Evolutionary conservation across 1,284 basidiomycete species (phyloP).

Genomic region (Ceratobasidium sp.): DNA sequence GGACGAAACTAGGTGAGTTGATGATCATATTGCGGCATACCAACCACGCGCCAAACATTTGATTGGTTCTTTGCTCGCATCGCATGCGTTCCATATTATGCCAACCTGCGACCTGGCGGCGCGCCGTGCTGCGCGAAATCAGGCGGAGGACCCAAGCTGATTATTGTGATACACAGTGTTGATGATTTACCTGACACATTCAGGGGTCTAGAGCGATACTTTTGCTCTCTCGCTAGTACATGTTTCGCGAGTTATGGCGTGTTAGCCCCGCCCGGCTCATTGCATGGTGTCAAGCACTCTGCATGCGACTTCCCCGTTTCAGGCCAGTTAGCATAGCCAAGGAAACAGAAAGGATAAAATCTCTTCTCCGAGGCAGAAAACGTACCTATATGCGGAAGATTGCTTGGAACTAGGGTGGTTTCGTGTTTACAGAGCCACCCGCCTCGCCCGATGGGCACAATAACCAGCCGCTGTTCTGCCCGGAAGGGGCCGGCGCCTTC

Average conservation of each 20-base stretch:
- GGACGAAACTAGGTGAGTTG: neutral
- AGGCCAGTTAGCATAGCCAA: neutral
- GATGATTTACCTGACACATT: too few relatives aligned
- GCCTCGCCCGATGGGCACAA: too few relatives aligned
- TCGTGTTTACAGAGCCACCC: too few relatives aligned
- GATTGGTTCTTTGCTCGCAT: neutral
- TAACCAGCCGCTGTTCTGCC: too few relatives aligned
- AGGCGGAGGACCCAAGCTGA: neutral
- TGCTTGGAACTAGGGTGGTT: too few relatives aligned
- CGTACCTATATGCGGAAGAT: too few relatives aligned
- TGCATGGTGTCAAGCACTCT: neutral
- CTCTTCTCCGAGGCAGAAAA: neutral
- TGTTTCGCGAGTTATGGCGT: too few relatives aligned
- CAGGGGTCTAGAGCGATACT: too few relatives aligned
- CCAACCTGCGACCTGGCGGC: too few relatives aligned
- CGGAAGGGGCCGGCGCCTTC: too few relatives aligned
- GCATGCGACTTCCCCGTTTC: neutral
- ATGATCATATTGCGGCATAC: neutral
- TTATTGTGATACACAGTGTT: neutral
- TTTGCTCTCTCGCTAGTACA: too few relatives aligned
- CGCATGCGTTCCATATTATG: neutral
- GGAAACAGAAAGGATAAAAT: neutral
- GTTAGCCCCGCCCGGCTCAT: neutral
- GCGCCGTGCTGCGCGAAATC: neutral
- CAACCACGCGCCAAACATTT: neutral